phyloP scores from a whole-genome alignment of 306 rosid species.

The Fagus crenata region DNA sequence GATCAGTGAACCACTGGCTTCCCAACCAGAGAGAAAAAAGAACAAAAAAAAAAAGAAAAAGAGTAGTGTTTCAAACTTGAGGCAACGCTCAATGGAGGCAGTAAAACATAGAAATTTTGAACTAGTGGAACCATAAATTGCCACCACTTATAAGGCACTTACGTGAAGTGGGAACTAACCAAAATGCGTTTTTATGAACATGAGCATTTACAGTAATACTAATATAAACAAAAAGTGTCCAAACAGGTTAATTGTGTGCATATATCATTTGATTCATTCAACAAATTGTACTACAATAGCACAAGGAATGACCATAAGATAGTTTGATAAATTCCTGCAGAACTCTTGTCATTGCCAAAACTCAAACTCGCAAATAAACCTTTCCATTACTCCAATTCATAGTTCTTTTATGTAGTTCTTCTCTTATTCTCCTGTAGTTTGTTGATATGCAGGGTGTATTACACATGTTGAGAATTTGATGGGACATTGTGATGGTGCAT shows the following conservation, averaged over 20 bases:
- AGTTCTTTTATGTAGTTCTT: neutral
- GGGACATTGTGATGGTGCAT: slow-evolving; percentile 43
- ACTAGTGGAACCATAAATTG: neutral
- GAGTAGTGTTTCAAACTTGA: neutral
- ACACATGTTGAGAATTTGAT: slow-evolving; percentile 26
- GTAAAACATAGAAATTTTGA: too few relatives aligned
- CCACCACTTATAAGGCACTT: neutral
- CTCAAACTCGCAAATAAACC: neutral
- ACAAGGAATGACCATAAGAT: neutral
- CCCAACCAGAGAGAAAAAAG: too few relatives aligned
- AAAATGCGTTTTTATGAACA: neutral
- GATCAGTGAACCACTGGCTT: too few relatives aligned
- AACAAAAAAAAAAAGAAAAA: too few relatives aligned
- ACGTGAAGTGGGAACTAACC: neutral
- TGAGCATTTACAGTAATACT: neutral
- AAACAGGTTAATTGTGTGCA: neutral
- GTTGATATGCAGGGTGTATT: slow-evolving; percentile 28
- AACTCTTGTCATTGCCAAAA: neutral
- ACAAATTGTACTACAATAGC: slow-evolving; percentile 2
- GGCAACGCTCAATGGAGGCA: neutral
- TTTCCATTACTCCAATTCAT: neutral
- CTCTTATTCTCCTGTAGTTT: neutral
- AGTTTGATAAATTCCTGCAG: neutral
- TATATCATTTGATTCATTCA: neutral
- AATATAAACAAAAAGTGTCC: neutral